Evolutionary conservation across 495 filamentous ascomycete genomes (phyloP).

Genomic region (Aspergillus diversus): DNA sequence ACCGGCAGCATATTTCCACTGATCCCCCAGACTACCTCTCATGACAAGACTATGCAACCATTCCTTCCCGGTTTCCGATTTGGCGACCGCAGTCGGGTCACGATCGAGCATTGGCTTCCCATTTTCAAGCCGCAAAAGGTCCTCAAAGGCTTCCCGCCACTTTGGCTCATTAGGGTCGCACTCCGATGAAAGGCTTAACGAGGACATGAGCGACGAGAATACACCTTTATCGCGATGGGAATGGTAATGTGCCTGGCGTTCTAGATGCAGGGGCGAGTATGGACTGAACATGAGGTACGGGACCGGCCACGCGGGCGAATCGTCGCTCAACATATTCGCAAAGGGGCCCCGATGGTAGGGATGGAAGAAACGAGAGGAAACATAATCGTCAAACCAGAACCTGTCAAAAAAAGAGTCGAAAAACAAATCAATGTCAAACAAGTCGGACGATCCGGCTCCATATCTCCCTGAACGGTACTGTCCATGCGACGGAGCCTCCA

Average conservation of each 20-base stretch:
- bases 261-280: slow-evolving; percentile 57
- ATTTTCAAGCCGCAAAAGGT: slow-evolving; percentile 54
- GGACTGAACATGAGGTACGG: slow-evolving; percentile 48
- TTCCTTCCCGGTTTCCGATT: slow-evolving; percentile 34
- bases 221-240: slow-evolving; percentile 35
- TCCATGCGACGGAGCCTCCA: not conserved
- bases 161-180: slow-evolving; percentile 40
- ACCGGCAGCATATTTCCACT: slow-evolving; percentile 37
- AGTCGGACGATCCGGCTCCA: slow-evolving; percentile 14
- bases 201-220: slow-evolving; percentile 44
- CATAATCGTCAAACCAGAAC: slow-evolving; percentile 37
- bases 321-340: slow-evolving; percentile 36
- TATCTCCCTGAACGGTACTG: slow-evolving; percentile 21
- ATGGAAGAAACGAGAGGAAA: slow-evolving; percentile 36
- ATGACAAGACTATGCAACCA: slow-evolving; percentile 44
- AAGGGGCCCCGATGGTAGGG: slow-evolving; percentile 33
- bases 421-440: slow-evolving; percentile 32
- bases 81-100: slow-evolving; percentile 25
- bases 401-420: slow-evolving; percentile 43
- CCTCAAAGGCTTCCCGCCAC: slow-evolving; percentile 61
- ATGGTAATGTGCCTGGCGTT: slow-evolving; percentile 38
- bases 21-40: slow-evolving; percentile 45
- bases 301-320: slow-evolving; percentile 43
- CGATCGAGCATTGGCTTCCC: slow-evolving; percentile 50
- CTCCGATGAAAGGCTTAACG: slow-evolving; percentile 33